A percentile compares a stretch with the other conserved stretches of the same genome.
Conservation (phyloP, 2,329 filamentous ascomycete species). For the Apiospora marii region DNA sequence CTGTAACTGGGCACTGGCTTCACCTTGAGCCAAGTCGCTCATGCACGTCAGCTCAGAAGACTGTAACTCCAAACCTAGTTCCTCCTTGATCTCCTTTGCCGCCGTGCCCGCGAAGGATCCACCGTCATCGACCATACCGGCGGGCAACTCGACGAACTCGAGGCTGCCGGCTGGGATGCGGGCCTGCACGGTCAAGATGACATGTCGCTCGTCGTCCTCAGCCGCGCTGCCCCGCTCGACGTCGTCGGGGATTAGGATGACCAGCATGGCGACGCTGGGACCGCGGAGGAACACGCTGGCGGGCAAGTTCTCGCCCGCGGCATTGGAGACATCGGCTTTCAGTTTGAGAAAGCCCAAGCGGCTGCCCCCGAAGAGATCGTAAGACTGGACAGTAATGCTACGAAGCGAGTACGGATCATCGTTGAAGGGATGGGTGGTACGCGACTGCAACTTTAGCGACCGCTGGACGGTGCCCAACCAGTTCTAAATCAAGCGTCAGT, state of each 20-base stretch:
- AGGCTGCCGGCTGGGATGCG: conserved; percentile 64
- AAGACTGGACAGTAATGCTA: conserved; percentile 60
- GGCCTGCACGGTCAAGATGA: conserved; percentile 66
- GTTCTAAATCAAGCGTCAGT: conserved; percentile 42
- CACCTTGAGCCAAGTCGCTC: conserved; percentile 54
- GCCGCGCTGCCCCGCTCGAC: conserved; percentile 39
- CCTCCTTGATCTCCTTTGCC: conserved; percentile 67
- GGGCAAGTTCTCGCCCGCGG: conserved; percentile 57
- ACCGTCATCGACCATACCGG: conserved; percentile 61
- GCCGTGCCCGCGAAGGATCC: conserved; percentile 65
- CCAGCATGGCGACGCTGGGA: conserved; percentile 67
- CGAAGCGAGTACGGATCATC: conserved; percentile 59
- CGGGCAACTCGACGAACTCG: conserved; percentile 63
- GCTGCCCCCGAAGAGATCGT: conserved; percentile 56
- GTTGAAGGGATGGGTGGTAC: conserved; percentile 60
- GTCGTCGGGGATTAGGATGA: conserved; percentile 63
- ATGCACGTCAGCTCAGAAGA: conserved; percentile 57
- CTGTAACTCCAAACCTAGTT: conserved; percentile 62
- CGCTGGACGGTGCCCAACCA: conserved; percentile 57
- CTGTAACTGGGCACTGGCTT: neutral
- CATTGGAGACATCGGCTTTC: conserved; percentile 56
- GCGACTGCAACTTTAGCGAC: conserved; percentile 55
- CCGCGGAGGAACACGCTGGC: conserved; percentile 65
- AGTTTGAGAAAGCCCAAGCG: conserved; percentile 67
- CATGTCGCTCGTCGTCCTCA: conserved; percentile 56